These are phyloP conservation scores for Vairimorpha apis DNA, from an alignment of 371 early-diverging fungal species.

Conservation along the genomic window DNA sequence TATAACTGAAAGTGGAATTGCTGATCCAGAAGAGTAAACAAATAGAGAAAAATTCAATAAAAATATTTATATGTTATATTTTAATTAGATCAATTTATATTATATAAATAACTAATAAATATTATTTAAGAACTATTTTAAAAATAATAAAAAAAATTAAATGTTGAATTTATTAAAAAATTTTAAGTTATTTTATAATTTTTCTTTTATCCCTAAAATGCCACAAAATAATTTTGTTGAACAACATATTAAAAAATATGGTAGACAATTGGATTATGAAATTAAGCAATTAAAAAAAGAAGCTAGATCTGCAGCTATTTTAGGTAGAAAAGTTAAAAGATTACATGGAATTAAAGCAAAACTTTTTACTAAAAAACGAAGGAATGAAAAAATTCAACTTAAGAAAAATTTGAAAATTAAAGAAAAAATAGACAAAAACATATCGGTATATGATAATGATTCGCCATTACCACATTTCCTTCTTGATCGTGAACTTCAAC, in stretches of 20 bases:
- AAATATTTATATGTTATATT: background rate
- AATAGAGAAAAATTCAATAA: constrained; percentile 4
- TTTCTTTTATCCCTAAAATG: constrained; percentile 65
- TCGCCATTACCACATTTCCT: constrained; percentile 95
- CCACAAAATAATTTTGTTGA: constrained; percentile 99
- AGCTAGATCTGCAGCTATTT: constrained; percentile 82
- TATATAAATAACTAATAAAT: constrained; percentile 4
- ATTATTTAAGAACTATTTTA: background rate
- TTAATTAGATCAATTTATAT: constrained; percentile 6
- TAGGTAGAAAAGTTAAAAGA: constrained; percentile 81
- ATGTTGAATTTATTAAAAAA: too few relatives aligned
- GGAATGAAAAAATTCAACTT: constrained; percentile 97
- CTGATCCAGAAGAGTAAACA: constrained; percentile 68
- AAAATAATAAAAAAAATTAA: background rate
- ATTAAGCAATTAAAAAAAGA: constrained; percentile 87
- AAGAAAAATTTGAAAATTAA: constrained; percentile 81
- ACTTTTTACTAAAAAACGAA: constrained; percentile 92
- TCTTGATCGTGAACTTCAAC: constrained; percentile 85
- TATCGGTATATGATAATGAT: constrained; percentile 72
- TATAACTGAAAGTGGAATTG: constrained; percentile 70
- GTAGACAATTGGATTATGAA: constrained; percentile 86
- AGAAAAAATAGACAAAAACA: constrained; percentile 85
- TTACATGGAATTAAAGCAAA: constrained; percentile 95
- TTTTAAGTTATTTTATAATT: too few relatives aligned
- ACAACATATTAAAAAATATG: constrained; percentile 90